phyloP scores from a whole-genome alignment of 73 alveolate species.

The Symbiodinium natans region DNA sequence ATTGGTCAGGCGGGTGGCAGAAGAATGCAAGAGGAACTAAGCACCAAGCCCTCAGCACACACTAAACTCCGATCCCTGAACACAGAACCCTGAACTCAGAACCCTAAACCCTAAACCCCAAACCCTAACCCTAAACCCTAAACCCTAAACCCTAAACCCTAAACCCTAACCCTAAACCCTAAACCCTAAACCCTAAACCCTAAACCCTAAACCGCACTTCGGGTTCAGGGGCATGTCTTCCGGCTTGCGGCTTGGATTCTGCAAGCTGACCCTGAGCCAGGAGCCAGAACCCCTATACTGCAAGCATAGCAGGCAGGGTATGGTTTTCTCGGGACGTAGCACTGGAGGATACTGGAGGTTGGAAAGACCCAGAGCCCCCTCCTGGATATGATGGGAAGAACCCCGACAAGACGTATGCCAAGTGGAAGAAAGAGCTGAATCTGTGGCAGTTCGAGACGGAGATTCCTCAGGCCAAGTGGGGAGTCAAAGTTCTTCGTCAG shows the following conservation, averaged over 20 bases:
- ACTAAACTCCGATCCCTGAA: too few species aligned
- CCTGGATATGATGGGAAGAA: not conserved
- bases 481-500: not conserved
- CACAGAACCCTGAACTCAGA: too few species aligned
- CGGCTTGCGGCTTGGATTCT: not conserved
- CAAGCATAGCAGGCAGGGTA: not conserved
- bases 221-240: not conserved
- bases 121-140: too few species aligned
- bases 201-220: not conserved
- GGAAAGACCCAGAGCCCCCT: not conserved
- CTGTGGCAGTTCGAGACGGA: constrained; percentile 30
- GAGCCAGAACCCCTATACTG: not conserved
- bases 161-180: too few species aligned
- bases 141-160: too few species aligned
- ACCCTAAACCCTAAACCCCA: too few species aligned
- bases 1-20: too few species aligned
- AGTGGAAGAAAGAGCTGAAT: not conserved
- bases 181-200: not conserved
- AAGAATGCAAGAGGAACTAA: too few species aligned
- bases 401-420: not conserved
- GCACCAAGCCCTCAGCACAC: too few species aligned
- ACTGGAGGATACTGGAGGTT: not conserved
- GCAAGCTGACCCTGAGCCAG: not conserved
- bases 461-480: not conserved
- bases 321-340: not conserved